Base-by-base conservation (phyloP, 1,284 basidiomycete species). In the Ganoderma multipileum region DNA sequence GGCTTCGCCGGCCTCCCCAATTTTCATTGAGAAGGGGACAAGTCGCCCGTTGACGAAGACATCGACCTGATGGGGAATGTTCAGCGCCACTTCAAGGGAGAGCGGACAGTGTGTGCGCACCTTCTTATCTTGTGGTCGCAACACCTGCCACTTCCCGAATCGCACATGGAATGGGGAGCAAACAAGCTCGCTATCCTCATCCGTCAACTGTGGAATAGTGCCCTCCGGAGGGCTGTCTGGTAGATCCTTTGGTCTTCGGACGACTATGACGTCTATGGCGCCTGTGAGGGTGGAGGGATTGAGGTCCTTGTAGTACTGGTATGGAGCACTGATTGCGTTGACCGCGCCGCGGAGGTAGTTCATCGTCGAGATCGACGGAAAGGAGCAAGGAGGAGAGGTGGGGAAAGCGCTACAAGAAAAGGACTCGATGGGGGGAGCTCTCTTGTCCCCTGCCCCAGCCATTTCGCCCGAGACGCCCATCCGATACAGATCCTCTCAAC, bases 151-250 rank as follows among this genome's bases (percentile, higher is more conserved):
- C 86, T 99, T 99, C 67, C 98, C 98, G 80, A 99, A 99, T 67
- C 98, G 87, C 54, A 99, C 97, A 81, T 99, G 98, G 78, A 99
- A 99, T 0, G 98, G 98, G 18, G 96, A 96, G 78, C 96, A 98
- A 2, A 90, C 93, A 41, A 98, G 89, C 74, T 93, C 93, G 28
- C 85, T 86, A 63, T 85, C 86, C 66, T 89, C 89, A 71, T 89
- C 86, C 68, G 88, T 83, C 52, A 70, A 60, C 64, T 66, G 68
- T 63, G 66, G 61, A 57, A 63, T 42, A 58, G 62, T 42, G 18
- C 64, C 61, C 33, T 70, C 58, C 23, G 63, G 50, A 16, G 63
- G 71, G 50, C 64, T 63, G 61, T 71, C 74, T 30, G 60, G 59
- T 11, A 72, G 65, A 52, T 74, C 68, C 68, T 73, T 77, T 12